These are phyloP conservation scores for Gypsophila paniculata DNA, from an alignment of 179 eudicot species.

Conservation along the genomic window DNA sequence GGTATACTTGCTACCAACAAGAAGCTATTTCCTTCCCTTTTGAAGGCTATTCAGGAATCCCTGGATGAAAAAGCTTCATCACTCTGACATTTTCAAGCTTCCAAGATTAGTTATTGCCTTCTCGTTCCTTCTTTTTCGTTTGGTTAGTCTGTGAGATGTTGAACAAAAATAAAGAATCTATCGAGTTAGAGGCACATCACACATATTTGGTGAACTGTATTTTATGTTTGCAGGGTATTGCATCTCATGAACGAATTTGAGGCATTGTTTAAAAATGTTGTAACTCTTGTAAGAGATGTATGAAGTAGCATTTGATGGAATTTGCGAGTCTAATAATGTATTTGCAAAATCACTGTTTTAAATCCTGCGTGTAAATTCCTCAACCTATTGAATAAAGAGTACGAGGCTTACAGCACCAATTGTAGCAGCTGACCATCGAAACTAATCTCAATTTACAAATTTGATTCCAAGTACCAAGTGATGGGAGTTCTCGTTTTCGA, in stretches of 20 bases:
- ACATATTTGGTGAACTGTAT: neutral
- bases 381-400: neutral
- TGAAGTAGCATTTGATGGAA: neutral
- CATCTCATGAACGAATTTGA: neutral
- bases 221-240: neutral
- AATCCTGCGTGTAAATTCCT: too few relatives aligned
- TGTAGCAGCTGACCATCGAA: too few relatives aligned
- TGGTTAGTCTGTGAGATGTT: too few relatives aligned
- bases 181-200: too few relatives aligned
- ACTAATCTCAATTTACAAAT: too few relatives aligned
- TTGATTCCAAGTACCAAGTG: too few relatives aligned
- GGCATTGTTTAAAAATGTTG: neutral
- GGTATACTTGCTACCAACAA: conserved; percentile 85
- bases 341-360: too few relatives aligned
- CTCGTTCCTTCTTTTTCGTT: neutral
- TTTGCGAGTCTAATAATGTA: neutral
- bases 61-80: conserved; percentile 67
- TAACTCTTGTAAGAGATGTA: neutral
- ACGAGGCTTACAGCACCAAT: neutral
- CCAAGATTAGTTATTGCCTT: neutral
- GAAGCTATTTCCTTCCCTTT: conserved; percentile 78
- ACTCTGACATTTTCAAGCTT: conserved; percentile 23
- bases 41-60: conserved; percentile 80
- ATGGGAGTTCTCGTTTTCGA: too few relatives aligned
- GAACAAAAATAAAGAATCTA: too few relatives aligned